These are phyloP conservation scores for Colletotrichum theobromicola DNA, from an alignment of 2,329 filamentous ascomycete species.

Conservation along the genomic window DNA sequence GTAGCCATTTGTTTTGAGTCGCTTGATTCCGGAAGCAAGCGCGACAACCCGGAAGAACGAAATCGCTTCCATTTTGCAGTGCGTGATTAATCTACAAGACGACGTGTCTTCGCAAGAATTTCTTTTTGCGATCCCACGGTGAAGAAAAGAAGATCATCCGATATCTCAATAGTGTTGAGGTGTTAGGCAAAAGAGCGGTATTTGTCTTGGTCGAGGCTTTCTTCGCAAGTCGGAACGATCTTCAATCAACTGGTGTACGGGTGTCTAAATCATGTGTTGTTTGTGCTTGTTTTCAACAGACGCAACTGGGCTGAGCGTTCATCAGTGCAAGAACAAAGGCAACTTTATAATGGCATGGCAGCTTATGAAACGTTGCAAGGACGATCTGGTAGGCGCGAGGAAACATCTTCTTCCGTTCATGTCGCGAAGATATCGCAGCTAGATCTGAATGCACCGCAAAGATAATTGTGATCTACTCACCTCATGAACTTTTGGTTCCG, in stretches of 20 bases:
- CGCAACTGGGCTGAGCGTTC: too few relatives aligned
- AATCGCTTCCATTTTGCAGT: background rate
- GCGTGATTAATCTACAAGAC: background rate
- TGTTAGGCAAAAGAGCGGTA: too few relatives aligned
- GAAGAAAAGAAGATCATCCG: background rate
- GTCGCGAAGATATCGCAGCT: accelerated
- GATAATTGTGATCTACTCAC: background rate
- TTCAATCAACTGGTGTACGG: too few relatives aligned
- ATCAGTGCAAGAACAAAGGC: background rate
- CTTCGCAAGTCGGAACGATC: too few relatives aligned
- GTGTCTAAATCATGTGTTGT: too few relatives aligned
- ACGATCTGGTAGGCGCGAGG: background rate
- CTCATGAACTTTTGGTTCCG: background rate
- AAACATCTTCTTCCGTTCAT: background rate
- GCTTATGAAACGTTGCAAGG: background rate
- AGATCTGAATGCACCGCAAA: too few relatives aligned
- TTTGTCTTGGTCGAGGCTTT: too few relatives aligned
- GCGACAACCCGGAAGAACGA: background rate
- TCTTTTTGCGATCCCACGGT: background rate
- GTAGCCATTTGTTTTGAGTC: background rate
- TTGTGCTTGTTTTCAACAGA: too few relatives aligned
- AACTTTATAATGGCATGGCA: background rate
- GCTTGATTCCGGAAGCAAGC: background rate
- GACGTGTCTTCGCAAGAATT: background rate
- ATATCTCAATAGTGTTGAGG: background rate